These are phyloP conservation scores for Pichia sp. DNA, from an alignment of 1,139 yeast species.

Conservation along the genomic window DNA sequence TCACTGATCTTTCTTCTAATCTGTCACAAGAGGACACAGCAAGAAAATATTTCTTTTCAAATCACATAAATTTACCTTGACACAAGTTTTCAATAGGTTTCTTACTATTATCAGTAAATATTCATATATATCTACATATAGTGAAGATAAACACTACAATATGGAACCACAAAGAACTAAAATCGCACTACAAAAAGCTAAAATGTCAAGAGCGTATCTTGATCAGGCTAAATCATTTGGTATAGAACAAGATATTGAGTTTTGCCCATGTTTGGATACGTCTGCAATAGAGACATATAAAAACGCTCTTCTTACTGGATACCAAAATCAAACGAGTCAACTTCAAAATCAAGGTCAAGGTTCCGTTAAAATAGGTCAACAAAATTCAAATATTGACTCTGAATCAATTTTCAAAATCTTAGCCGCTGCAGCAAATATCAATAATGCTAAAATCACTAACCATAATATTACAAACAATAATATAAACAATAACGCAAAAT, in stretches of 20 bases:
- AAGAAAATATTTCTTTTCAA: too few species aligned
- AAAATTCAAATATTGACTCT: conserved; percentile 18
- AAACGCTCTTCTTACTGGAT: not conserved
- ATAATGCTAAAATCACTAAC: not conserved
- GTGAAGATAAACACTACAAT: not conserved
- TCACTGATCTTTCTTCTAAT: too few species aligned
- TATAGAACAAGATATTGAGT: conserved; percentile 63
- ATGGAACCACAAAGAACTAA: conserved; percentile 3
- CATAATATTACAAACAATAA: conserved; percentile 9
- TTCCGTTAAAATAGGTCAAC: too few species aligned
- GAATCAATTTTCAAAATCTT: conserved; percentile 23
- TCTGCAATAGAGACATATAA: conserved; percentile 24
- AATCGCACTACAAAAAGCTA: conserved; percentile 18
- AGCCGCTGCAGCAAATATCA: conserved; percentile 21
- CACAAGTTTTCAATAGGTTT: not conserved
- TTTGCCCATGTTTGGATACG: conserved; percentile 45
- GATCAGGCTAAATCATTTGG: conserved; percentile 66
- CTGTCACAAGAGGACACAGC: too few species aligned
- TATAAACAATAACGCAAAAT: too few species aligned
- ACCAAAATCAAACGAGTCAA: conserved; percentile 2
- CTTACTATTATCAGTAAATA: too few species aligned
- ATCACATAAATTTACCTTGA: too few species aligned
- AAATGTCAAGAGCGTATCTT: conserved; percentile 39
- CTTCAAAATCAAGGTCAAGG: conserved; percentile 9
- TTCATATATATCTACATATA: too few species aligned